Base-by-base conservation (phyloP, 768 basidiomycete species). In the Boletus barrowsii region DNA sequence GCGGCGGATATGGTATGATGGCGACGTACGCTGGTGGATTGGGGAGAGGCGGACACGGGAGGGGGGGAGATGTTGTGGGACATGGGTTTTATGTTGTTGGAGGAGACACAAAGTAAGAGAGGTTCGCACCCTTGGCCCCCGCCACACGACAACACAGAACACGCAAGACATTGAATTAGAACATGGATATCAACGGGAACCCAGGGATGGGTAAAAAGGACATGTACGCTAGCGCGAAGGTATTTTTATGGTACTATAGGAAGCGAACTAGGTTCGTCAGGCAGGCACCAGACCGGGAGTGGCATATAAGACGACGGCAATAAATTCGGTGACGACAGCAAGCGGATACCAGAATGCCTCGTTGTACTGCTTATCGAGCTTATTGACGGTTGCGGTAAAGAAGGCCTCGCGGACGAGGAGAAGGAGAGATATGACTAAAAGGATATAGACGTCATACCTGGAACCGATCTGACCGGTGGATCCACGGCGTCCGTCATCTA, bases 1-100 rank as follows among this genome's bases (percentile, higher is more conserved):
- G 87, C 77, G 11, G 87, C 82, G 30, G 90, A 82, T 71, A 92
- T 90, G 46, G 90, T 92, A 64, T 92, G 90, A 68, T 91, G 87
- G 32, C 90, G 82, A 62, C 90, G 78, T n/a, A 91, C 88, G 22
- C 79, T 77, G 14, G 70, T 68, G 24, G 75, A 68, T 18, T 72
- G 69, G 5, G 70, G 65, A 5, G 73, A 70, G 4, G 63, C 71
- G 20, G 76, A 66, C 35, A 68, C 71, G 18, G 76, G 75, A 29
- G 77, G 76, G 22, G 78, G 75, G 18, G 76, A 72, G 15, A 75
- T 72, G 37, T 71, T 69, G 61, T 74, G 69, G n/a, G 76, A 70
- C 76, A 77, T 77, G 55, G 30, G 10, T 22, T 11, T 15, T 5
- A 29, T 41, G 35, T 10, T 45, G 43, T 48, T 55, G 4, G 40